phyloP scores from a whole-genome alignment of 371 early-diverging fungal species.

The Mortierella sp. region DNA sequence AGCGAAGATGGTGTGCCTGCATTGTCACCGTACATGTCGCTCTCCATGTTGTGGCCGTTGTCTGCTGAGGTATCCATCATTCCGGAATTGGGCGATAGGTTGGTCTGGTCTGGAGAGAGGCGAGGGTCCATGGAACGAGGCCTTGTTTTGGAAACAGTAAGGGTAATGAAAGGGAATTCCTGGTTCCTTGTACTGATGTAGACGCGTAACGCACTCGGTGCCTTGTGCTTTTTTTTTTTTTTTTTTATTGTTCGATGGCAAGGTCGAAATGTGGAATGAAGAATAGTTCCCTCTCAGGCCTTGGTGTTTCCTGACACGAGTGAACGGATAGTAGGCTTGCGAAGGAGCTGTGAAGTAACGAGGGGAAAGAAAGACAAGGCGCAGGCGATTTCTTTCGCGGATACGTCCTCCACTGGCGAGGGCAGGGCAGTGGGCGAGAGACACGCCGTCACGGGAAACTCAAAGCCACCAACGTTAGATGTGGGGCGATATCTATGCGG shows the following conservation, averaged over 20 bases:
- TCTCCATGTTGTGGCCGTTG: constrained; percentile 20
- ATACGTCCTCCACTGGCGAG: background rate
- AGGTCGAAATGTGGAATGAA: constrained; percentile 16
- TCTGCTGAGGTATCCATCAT: constrained; percentile 42
- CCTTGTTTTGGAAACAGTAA: background rate
- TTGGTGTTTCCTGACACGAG: background rate
- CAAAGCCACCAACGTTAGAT: background rate
- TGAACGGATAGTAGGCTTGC: background rate
- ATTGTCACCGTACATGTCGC: constrained; percentile 33
- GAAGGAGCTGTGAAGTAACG: background rate
- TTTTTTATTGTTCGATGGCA: background rate
- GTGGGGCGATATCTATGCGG: too few species aligned
- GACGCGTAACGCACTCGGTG: constrained; percentile 12
- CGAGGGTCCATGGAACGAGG: constrained; percentile 43
- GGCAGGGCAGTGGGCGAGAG: background rate
- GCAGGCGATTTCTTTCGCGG: constrained; percentile 14
- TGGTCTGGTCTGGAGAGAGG: constrained; percentile 38
- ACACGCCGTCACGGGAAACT: constrained; percentile 1
- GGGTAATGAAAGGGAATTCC: constrained; percentile 5
- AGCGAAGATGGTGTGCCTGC: constrained; percentile 47
- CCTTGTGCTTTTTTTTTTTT: background rate
- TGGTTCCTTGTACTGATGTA: constrained; percentile 30
- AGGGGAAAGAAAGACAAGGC: constrained; percentile 6
- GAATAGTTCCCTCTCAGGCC: constrained; percentile 13
- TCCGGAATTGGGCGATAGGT: constrained; percentile 35